Evolutionary conservation across 2,329 filamentous ascomycete species (phyloP), one percentile per base, ranked within the genome.

Genomic region (Neoascochyta sp.): DNA sequence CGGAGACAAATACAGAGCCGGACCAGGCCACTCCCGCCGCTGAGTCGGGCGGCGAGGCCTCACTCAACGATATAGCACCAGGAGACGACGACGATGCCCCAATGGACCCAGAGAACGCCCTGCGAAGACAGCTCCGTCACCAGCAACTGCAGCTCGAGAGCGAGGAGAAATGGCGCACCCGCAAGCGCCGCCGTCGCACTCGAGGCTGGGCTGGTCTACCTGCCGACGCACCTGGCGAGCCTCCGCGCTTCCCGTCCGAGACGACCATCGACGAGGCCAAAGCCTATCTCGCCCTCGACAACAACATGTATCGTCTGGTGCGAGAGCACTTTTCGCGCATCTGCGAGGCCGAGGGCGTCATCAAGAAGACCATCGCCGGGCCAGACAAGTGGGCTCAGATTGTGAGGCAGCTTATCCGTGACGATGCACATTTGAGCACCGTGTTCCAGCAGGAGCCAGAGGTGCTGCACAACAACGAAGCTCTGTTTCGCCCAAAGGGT

Each of bases 241-340:
- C 80, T 12, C 80, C 82, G 9, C 77, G 86, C 13, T 92, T 87
- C 42, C 83, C 83, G 1, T 90, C 85, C 0, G 86, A 92, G 60
- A 89, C 83, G 9, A 89, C 85, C 0, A 75, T 92, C 36, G 81
- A 86, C 43, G 83, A 90, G 61, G 81, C 82, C 52, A 86, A 87
- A 52, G 71, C 72, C 9, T 82, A 80, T 36, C 67, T 93, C 16
- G 69, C 66, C 20, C 67, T 93, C 18, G 76, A 83, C 49, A 75
- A 73, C 27, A 60, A 69, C 1, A 65, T 75, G 22, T 92, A 92
- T 56, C 72, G 71, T 17, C 64, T 76, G 36, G 60, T 86, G 10
- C 75, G 86, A 16, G 70, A 78, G 27, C 73, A 75, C 16, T 92
- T 88, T 43, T 75, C 81, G 46, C 65, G 64, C 7, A 84, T 92